Base-by-base conservation (phyloP, 2,329 filamentous ascomycete species). In the Coniella vitis region DNA sequence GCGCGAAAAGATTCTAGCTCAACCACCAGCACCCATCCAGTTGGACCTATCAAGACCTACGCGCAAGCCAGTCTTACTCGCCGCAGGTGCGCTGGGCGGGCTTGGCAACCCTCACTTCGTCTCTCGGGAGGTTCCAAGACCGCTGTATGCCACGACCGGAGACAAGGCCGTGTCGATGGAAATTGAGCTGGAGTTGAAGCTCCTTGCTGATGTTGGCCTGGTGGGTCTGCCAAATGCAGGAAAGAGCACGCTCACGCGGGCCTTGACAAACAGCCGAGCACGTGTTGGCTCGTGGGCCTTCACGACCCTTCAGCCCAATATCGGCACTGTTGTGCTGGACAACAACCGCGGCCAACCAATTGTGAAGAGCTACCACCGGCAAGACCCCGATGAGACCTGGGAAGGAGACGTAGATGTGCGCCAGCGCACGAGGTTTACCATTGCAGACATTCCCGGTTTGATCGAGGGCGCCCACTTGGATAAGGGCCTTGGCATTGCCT, bases 211-310 rank as follows among this genome's bases (percentile, higher is more conserved):
- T 66, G 86, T 98, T 7, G 93, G 93, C 0, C 76, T 98, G 2
- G 93, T 98, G 14, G 93, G 93, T 1, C 78, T 97, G 14, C 93
- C 93, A 1, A 98, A 98, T 64, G 93, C 91, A 4, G 93, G 93
- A 8, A 98, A 98, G 69, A 94, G 87, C 63, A 97, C 93, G 0
- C 75, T 98, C 1, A 76, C 97, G 14, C 83, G 93, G 16, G 84
- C 90, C 3, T 71, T 98, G 58, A 95, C 84, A 59, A 90, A 90
- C 64, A 94, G 87, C 63, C 84, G 90, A 52, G 88, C 93, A 2
- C 81, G 93, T 35, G 83, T 98, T 25, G 93, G 93, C 36, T 84
- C 87, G 63, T 98, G 93, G 93, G 91, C 90, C 9, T 98, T 98
- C 65, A 98, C 93, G 3, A 98, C 93, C 0, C 74, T 98, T 8